A percentile compares a stretch with the other conserved stretches of the same genome.
These are phyloP conservation scores for Dimocarpus longan DNA, from an alignment of 345 rosid genomes.

Conservation along the genomic window DNA sequence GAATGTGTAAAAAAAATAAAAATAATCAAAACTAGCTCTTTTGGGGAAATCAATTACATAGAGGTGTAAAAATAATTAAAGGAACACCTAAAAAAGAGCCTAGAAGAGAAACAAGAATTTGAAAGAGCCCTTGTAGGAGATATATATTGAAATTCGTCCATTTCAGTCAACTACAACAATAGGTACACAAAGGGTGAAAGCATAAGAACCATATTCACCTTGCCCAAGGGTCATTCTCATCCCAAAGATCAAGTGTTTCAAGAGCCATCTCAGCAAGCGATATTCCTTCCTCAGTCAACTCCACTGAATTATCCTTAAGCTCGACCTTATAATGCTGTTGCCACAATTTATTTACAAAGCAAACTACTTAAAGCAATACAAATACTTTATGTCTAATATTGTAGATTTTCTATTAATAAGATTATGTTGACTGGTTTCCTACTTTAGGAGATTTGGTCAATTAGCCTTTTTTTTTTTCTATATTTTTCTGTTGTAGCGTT, in stretches of 20 bases:
- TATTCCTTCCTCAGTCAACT: slow-evolving; percentile 95
- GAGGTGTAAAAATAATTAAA: neutral
- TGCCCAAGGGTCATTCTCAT: slow-evolving; percentile 98
- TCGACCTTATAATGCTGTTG: slow-evolving; percentile 84
- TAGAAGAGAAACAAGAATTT: neutral
- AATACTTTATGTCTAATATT: slow-evolving; percentile 8
- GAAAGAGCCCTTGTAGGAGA: neutral
- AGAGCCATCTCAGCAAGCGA: slow-evolving; percentile 94
- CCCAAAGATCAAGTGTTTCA: slow-evolving; percentile 93
- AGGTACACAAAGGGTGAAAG: slow-evolving; percentile 15
- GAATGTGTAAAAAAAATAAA: neutral
- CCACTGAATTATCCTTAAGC: slow-evolving; percentile 94
- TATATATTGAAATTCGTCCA: slow-evolving; percentile 8
- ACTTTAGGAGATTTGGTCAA: too few species aligned
- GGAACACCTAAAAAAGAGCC: slow-evolving; percentile 5
- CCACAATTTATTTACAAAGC: slow-evolving; percentile 21
- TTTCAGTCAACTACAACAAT: neutral
- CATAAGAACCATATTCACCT: slow-evolving; percentile 48
- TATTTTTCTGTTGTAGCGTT: too few species aligned
- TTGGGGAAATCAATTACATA: neutral
- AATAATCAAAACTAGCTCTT: neutral
- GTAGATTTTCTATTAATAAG: too few species aligned
- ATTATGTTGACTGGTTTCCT: too few species aligned
- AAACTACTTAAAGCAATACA: slow-evolving; percentile 12
- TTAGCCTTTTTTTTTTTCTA: too few species aligned